Conservation (phyloP, 495 filamentous ascomycete genomes). For the Tricharina praecox region DNA sequence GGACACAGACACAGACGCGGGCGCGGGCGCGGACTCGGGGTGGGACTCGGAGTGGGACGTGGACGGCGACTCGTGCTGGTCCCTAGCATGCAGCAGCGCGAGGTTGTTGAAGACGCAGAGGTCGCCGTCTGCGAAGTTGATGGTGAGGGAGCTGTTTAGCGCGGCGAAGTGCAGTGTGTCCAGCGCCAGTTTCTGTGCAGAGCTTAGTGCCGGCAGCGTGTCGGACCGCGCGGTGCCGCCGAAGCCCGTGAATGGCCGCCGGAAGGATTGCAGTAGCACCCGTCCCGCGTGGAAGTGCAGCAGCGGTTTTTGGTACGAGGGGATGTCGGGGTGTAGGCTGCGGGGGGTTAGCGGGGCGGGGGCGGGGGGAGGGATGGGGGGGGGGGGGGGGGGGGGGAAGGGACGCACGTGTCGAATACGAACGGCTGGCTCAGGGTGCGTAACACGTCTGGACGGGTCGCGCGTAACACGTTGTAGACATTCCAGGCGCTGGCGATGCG, state of each 20-base stretch:
- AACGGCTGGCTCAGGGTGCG: neutral
- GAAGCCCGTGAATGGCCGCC: slow-evolving; percentile 7
- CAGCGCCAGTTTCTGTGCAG: slow-evolving; percentile 28
- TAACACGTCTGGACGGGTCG: slow-evolving; percentile 1
- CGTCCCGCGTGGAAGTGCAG: slow-evolving; percentile 10
- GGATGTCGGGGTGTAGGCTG: neutral
- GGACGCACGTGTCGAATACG: slow-evolving; percentile 3
- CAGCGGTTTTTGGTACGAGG: slow-evolving; percentile 4
- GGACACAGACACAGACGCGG: too few species aligned
- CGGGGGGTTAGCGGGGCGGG: neutral
- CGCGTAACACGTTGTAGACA: neutral
- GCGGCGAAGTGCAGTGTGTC: slow-evolving; percentile 28
- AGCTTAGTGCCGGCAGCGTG: slow-evolving; percentile 23
- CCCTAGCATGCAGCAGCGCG: slow-evolving; percentile 40
- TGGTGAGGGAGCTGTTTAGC: neutral
- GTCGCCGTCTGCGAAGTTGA: slow-evolving; percentile 41
- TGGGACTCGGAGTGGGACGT: too few species aligned
- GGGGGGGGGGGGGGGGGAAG: neutral
- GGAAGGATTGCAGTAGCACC: slow-evolving; percentile 12
- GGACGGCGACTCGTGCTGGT: slow-evolving; percentile 29
- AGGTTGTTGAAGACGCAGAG: slow-evolving; percentile 49
- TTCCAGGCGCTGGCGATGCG: neutral
- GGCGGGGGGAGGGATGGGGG: neutral
- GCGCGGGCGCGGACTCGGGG: too few species aligned
- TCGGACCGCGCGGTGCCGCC: slow-evolving; percentile 5